Base-by-base conservation (phyloP, 306 rosid species). In the Prunus salicina region DNA sequence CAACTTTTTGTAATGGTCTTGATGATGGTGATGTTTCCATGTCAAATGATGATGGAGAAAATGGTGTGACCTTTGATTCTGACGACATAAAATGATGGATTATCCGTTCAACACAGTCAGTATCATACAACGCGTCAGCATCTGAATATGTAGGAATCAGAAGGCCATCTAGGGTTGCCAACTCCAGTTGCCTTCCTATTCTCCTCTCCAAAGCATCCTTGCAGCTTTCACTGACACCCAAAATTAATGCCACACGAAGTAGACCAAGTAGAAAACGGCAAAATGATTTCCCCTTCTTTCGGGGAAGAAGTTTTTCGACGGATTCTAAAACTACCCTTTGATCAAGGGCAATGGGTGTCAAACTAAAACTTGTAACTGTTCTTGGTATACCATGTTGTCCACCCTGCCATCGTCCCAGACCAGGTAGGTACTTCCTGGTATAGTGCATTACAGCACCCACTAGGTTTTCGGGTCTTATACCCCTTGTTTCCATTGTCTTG, bases 101-200 rank as follows among this genome's bases (percentile, higher is more conserved):
- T n/a, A 92, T 90, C 71, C 86, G 84, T 81, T 87, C 89, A 65
- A 94, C 80, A 85, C 92, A 87, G 64, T 92, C 97, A 0, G 87
- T 89, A 75, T 92, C 81, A 74, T 94, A 94, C 69, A 94, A 84
- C 10, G 95, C 82, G 71, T 92, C 98, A 1, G 92, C 80, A 81
- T 94, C 96, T 52, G 97, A 88, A 79, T 94, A 94, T 8, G 85
- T 79, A 58, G 98, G 97, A 79, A 94, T 94, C 55, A 94, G 83
- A 86, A 94, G 90, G 78, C 91, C 72, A 73, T 94, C 97, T 49
- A 94, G 79, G 62, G 97, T 92, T 72, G 98, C 97, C 60, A 90
- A 74, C 81, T 94, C 98, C 81, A 94, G 81, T 81, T 94, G 98
- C 93, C 81, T 84, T 64, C 98, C 98, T 79, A 92, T 86, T 82